Evolutionary conservation across 2,329 filamentous ascomycete genomes (phyloP).

Genomic region (Colletotrichum sidae): DNA sequence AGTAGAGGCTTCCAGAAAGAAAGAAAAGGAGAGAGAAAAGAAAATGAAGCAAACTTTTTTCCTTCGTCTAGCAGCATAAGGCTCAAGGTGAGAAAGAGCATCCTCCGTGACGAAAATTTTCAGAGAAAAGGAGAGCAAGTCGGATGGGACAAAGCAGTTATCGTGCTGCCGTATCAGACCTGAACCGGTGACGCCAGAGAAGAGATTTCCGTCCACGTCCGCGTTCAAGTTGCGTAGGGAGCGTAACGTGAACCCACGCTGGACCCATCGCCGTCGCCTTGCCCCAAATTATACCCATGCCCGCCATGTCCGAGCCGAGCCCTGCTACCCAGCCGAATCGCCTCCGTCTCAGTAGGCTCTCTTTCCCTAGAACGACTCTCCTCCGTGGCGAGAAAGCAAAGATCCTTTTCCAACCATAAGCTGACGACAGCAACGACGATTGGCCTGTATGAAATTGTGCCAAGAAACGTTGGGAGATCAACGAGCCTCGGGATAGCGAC

Average conservation of each 20-base stretch:
- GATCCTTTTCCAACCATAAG: conserved; percentile 34
- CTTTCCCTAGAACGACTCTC: not conserved
- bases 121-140: conserved; percentile 6
- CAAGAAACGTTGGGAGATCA: conserved; percentile 27
- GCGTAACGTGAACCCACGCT: not conserved
- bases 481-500: conserved; percentile 7
- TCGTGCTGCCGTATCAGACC: conserved; percentile 10
- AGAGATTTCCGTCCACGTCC: conserved; percentile 23
- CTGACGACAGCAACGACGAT: conserved; percentile 12
- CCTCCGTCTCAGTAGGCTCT: conserved; percentile 4
- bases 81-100: conserved; percentile 15
- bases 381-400: conserved; percentile 23
- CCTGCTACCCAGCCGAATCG: conserved; percentile 5
- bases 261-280: not conserved
- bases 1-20: not conserved
- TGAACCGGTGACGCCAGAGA: conserved; percentile 28
- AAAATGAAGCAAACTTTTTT: conserved; percentile 36
- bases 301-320: conserved; percentile 17
- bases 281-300: conserved; percentile 16
- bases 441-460: conserved; percentile 4
- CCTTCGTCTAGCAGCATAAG: conserved; percentile 33
- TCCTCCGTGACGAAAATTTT: not conserved
- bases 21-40: not conserved
- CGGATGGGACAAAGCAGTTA: conserved; percentile 1
- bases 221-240: not conserved